These are phyloP conservation scores for Yamadazyma kanchanaburiensis DNA, from an alignment of 1,139 yeast species.

Conservation along the genomic window DNA sequence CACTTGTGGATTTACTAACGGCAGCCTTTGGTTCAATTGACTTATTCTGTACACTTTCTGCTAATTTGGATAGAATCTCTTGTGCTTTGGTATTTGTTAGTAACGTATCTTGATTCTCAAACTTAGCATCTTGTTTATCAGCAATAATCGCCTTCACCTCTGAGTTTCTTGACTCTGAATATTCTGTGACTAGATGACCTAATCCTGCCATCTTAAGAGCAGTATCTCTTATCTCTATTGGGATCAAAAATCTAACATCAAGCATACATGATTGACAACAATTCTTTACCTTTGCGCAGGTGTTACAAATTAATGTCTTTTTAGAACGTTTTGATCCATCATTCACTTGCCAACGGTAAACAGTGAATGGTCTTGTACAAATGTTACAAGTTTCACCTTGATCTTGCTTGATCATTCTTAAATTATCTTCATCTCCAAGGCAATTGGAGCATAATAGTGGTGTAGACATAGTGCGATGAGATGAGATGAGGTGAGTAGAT, in stretches of 20 bases:
- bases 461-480: slow-evolving; percentile 4
- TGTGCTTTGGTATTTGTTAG: slow-evolving; percentile 7
- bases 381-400: slow-evolving; percentile 74
- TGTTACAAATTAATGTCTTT: slow-evolving; percentile 62
- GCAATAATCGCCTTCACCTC: slow-evolving; percentile 44
- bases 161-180: slow-evolving; percentile 16
- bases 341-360: slow-evolving; percentile 63
- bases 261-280: slow-evolving; percentile 88
- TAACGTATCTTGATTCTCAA: slow-evolving; percentile 33
- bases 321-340: slow-evolving; percentile 35
- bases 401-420: slow-evolving; percentile 70
- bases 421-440: slow-evolving; percentile 60
- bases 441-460: slow-evolving; percentile 74
- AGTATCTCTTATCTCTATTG: slow-evolving; percentile 75
- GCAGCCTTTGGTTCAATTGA: slow-evolving; percentile 6
- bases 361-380: slow-evolving; percentile 83
- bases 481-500: slow-evolving; percentile 1
- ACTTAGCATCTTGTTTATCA: slow-evolving; percentile 34
- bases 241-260: slow-evolving; percentile 77
- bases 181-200: slow-evolving; percentile 20
- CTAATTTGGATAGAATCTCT: slow-evolving; percentile 9
- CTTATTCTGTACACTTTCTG: slow-evolving; percentile 6
- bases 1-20: not conserved
- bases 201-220: slow-evolving; percentile 74
- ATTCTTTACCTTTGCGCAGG: slow-evolving; percentile 75